Evolutionary conservation across 116 monocot genomes (phyloP).

Genomic region (Dioscorea cayenensis): DNA sequence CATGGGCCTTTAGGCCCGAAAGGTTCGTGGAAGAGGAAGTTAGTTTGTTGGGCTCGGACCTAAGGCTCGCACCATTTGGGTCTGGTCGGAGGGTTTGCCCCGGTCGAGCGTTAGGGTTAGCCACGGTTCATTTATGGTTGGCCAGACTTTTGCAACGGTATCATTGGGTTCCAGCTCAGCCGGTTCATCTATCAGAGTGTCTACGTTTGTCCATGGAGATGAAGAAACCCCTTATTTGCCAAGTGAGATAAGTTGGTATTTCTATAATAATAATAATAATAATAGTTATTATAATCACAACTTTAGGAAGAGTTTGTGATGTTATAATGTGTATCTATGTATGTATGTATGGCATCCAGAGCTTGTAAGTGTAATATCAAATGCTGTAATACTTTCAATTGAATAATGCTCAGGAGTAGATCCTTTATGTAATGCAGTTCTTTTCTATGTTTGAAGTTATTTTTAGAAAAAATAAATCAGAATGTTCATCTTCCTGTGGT

Average conservation of each 20-base stretch:
- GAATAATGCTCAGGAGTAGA: too few species aligned
- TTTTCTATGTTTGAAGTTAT: too few species aligned
- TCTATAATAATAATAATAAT: neutral
- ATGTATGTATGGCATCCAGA: too few species aligned
- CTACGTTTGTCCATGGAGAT: constrained; percentile 66
- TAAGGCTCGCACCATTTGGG: constrained; percentile 66
- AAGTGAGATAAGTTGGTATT: neutral
- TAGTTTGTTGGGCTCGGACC: constrained; percentile 51
- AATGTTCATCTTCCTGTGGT: too few species aligned
- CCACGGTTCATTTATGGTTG: constrained; percentile 55
- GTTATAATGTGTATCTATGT: too few species aligned
- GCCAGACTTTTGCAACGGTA: constrained; percentile 41
- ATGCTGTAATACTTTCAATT: too few species aligned
- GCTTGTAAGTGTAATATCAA: too few species aligned
- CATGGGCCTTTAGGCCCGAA: constrained; percentile 56
- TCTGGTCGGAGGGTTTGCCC: constrained; percentile 69
- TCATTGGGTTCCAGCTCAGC: constrained; percentile 29
- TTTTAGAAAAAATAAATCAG: too few species aligned
- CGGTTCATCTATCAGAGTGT: constrained; percentile 38
- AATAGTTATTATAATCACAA: too few species aligned
- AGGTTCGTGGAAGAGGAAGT: constrained; percentile 57
- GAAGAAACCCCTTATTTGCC: constrained; percentile 56
- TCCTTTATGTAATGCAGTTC: too few species aligned
- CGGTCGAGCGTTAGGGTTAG: constrained; percentile 49
- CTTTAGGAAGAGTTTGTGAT: too few species aligned